phyloP scores from a whole-genome alignment of 495 filamentous ascomycete genomes.

The Daldinia vernicosa region DNA sequence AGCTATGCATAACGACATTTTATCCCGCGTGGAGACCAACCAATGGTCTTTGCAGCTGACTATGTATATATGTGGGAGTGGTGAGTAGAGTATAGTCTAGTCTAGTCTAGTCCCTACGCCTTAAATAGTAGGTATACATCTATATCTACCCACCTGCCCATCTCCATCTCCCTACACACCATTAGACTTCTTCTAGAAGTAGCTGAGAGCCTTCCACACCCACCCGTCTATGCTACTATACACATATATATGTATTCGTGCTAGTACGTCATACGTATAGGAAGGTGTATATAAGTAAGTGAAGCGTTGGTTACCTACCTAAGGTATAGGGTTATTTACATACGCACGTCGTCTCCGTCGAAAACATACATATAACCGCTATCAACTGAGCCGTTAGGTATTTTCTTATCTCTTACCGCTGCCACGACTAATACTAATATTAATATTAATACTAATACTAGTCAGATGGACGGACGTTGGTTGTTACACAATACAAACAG shows the following conservation, averaged over 20 bases:
- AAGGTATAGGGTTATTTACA: neutral
- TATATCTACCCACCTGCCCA: conserved; percentile 1
- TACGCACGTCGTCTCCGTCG: neutral
- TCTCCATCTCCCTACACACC: neutral
- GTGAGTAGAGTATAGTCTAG: neutral
- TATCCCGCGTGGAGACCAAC: neutral
- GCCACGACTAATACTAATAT: too few species aligned
- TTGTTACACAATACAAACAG: neutral
- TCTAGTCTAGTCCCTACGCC: neutral
- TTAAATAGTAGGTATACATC: neutral
- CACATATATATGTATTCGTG: neutral
- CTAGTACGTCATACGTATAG: neutral
- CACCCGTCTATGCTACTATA: neutral
- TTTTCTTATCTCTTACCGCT: neutral
- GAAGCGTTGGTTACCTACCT: neutral
- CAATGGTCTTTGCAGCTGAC: neutral
- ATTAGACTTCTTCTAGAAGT: conserved; percentile 19
- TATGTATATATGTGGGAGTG: too few species aligned
- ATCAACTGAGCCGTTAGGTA: neutral
- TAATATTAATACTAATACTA: neutral
- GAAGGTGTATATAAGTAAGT: neutral
- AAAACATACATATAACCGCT: too few species aligned
- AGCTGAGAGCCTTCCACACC: conserved; percentile 13
- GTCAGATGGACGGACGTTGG: neutral
- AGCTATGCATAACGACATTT: neutral